phyloP scores from a whole-genome alignment of 352 stramenopile genomes.

The Phytopythium kandeliae region DNA sequence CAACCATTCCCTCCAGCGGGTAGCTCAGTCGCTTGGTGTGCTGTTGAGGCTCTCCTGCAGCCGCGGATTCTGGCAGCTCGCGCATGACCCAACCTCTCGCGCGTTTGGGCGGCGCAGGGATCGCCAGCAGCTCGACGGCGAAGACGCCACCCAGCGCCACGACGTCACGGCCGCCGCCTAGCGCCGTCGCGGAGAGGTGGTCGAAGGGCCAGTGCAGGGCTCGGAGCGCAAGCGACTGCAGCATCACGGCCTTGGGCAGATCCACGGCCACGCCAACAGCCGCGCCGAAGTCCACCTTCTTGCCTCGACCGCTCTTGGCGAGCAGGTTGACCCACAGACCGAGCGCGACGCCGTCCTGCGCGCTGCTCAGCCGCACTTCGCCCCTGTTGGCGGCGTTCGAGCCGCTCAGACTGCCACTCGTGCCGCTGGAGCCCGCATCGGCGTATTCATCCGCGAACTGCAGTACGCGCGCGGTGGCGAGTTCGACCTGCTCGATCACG shows the following conservation, averaged over 20 bases:
- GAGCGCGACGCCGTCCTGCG: conserved; percentile 37
- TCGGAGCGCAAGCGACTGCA: conserved; percentile 70
- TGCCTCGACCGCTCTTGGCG: conserved; percentile 70
- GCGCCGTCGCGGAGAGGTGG: conserved; percentile 16
- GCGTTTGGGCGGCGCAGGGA: conserved; percentile 60
- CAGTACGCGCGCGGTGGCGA: conserved; percentile 54
- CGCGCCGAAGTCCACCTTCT: conserved; percentile 68
- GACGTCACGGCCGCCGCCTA: conserved; percentile 18
- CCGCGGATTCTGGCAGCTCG: conserved; percentile 34
- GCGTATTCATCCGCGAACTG: conserved; percentile 75
- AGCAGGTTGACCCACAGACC: conserved; percentile 73
- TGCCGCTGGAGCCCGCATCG: conserved; percentile 17
- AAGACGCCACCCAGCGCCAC: conserved; percentile 54
- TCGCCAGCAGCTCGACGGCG: conserved; percentile 58
- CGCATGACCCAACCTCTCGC: conserved; percentile 75
- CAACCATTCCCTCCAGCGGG: conserved; percentile 67
- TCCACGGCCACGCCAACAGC: conserved; percentile 52
- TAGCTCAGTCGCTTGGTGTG: conserved; percentile 66
- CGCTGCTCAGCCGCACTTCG: conserved; percentile 65
- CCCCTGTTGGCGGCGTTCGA: conserved; percentile 26
- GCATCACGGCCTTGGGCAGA: conserved; percentile 70
- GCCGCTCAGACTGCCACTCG: conserved; percentile 6
- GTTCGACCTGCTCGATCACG: conserved; percentile 60
- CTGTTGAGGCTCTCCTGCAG: conserved; percentile 23
- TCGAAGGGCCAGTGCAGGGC: conserved; percentile 64